phyloP scores from a whole-genome alignment of 768 basidiomycete species.

The Termitomyces titanicus region DNA sequence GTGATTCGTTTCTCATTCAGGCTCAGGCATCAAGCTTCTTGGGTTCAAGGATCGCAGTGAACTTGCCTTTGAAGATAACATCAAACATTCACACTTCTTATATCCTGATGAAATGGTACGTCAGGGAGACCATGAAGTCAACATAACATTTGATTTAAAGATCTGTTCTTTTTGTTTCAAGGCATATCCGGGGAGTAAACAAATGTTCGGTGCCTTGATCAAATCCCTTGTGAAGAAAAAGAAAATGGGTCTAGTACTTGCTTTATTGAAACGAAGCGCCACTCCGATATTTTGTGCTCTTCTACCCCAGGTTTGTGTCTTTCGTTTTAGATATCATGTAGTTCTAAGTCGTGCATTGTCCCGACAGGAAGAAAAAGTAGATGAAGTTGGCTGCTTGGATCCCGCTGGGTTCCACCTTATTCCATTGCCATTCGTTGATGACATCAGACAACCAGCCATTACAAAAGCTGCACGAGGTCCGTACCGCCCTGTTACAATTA shows the following conservation, averaged over 20 bases:
- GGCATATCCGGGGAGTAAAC: conserved; percentile 86
- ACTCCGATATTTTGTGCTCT: conserved; percentile 80
- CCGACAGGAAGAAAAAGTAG: conserved; percentile 61
- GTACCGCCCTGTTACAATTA: conserved; percentile 7
- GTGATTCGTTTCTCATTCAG: neutral
- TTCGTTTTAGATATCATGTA: neutral
- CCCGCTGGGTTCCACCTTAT: conserved; percentile 93
- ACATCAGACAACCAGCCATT: conserved; percentile 78
- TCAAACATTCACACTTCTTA: conserved; percentile 89
- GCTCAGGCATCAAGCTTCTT: conserved; percentile 81
- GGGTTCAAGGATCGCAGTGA: conserved; percentile 80
- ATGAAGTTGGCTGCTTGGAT: conserved; percentile 71
- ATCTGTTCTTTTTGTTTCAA: conserved; percentile 20
- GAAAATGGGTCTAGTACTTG: conserved; percentile 77
- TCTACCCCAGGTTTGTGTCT: conserved; percentile 68
- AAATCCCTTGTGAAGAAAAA: conserved; percentile 78
- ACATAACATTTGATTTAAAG: neutral
- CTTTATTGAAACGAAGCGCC: conserved; percentile 64
- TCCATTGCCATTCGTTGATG: conserved; percentile 92
- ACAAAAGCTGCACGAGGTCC: conserved; percentile 64
- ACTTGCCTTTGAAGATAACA: conserved; percentile 81
- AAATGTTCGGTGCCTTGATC: conserved; percentile 86
- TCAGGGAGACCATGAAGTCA: neutral
- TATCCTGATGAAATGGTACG: conserved; percentile 88
- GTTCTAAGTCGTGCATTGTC: neutral